phyloP scores from a whole-genome alignment of 2,329 filamentous ascomycete genomes.

The Ophiostoma sp. region DNA sequence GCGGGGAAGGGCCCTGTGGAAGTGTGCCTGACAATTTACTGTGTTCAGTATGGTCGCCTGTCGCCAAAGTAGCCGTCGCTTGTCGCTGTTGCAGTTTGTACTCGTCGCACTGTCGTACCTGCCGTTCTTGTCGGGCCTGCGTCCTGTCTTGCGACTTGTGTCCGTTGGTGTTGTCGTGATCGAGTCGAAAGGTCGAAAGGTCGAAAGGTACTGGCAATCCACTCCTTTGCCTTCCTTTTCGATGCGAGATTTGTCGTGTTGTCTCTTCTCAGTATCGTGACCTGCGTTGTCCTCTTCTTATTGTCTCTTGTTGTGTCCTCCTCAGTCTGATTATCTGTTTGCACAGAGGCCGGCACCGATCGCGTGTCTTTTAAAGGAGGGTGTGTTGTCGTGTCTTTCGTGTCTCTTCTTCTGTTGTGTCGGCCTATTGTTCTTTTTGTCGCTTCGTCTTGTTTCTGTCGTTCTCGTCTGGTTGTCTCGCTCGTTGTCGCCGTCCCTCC shows the following conservation, averaged over 20 bases:
- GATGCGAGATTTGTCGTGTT: too few species aligned
- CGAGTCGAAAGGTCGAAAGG: neutral
- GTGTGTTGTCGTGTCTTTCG: neutral
- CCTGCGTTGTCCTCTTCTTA: neutral
- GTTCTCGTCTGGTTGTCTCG: neutral
- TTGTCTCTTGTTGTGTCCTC: neutral
- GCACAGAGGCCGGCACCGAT: constrained; percentile 11
- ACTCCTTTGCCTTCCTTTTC: neutral
- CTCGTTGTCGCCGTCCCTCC: neutral
- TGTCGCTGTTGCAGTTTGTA: too few species aligned
- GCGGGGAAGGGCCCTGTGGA: constrained; percentile 14
- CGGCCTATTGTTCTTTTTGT: neutral
- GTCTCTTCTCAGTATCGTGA: neutral
- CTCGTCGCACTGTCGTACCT: neutral
- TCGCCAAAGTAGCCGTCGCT: too few species aligned
- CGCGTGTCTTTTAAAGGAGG: neutral
- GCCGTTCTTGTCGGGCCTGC: neutral
- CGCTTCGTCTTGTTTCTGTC: neutral
- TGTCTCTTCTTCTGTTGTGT: neutral
- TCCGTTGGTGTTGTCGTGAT: neutral
- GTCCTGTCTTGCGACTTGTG: neutral
- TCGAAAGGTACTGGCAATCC: neutral
- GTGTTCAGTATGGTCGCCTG: neutral
- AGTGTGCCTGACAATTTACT: neutral
- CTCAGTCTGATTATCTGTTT: neutral